Percentiles rank a stretch among this genome's conserved stretches.
Evolutionary conservation across 1,139 yeast genomes (phyloP).

Genomic region (Scheffersomyces quercinus): DNA sequence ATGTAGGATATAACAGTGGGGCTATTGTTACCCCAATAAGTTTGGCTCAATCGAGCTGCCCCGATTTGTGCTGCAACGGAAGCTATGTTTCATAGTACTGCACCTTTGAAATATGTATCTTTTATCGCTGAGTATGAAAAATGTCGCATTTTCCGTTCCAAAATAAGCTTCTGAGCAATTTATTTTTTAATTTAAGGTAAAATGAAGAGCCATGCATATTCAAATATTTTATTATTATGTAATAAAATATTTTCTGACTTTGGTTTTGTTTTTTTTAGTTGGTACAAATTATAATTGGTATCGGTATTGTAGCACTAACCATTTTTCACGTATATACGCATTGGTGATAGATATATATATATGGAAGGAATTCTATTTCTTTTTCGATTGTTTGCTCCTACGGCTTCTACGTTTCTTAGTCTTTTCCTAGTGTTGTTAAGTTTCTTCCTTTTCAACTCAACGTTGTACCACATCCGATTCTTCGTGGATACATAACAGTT

Average conservation of each 20-base stretch:
- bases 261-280: not conserved
- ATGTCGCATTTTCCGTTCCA: too few species aligned
- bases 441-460: too few species aligned
- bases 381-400: not conserved
- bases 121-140: too few species aligned
- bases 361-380: not conserved
- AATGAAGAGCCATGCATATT: not conserved
- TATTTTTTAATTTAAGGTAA: not conserved
- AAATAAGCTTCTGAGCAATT: not conserved
- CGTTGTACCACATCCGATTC: too few species aligned
- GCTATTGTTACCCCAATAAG: too few species aligned
- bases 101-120: too few species aligned
- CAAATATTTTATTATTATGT: not conserved
- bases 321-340: not conserved
- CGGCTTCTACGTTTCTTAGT: not conserved
- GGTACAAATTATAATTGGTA: conserved; percentile 1
- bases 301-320: not conserved
- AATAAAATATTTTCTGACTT: not conserved
- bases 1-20: too few species aligned
- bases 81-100: too few species aligned
- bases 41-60: too few species aligned
- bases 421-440: not conserved
- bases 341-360: conserved; percentile 1
- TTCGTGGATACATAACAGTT: too few species aligned
- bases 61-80: too few species aligned